Conservation (phyloP, 257 asterid species). For the Paraleonurus japonicus region DNA sequence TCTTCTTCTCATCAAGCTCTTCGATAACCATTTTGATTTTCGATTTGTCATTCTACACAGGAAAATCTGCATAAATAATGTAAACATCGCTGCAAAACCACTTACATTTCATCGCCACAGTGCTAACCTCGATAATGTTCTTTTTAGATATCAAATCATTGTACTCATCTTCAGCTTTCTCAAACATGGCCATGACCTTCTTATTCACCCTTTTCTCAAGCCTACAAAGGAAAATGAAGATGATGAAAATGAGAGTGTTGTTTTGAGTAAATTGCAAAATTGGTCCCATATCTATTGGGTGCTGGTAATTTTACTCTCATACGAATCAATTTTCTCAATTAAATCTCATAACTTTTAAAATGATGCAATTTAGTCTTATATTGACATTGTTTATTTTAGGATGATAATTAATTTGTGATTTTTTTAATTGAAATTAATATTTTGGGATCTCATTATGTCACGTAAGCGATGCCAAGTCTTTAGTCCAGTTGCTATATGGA, state of each 20-base stretch:
- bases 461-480: too few species aligned
- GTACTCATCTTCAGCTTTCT: conserved; percentile 98
- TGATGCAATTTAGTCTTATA: too few species aligned
- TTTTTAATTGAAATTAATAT: too few species aligned
- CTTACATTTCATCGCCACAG: conserved; percentile 18
- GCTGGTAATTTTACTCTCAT: too few species aligned
- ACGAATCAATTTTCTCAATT: too few species aligned
- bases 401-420: too few species aligned
- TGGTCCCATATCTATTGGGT: too few species aligned
- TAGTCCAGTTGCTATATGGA: too few species aligned
- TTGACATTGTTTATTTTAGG: too few species aligned
- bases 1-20: conserved; percentile 99
- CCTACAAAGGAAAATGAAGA: conserved; percentile 41
- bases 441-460: too few species aligned
- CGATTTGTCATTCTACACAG: conserved; percentile 81
- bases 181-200: conserved; percentile 98
- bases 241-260: conserved; percentile 15
- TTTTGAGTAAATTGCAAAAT: too few species aligned
- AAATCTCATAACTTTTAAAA: too few species aligned
- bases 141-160: conserved; percentile 85
- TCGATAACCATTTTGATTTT: conserved; percentile 91
- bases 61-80: conserved; percentile 29
- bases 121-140: conserved; percentile 88
- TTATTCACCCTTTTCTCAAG: conserved; percentile 98
- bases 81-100: conserved; percentile 2